Base-by-base conservation (phyloP, 169 alveolate species). In the Eimeria sp. region DNA sequence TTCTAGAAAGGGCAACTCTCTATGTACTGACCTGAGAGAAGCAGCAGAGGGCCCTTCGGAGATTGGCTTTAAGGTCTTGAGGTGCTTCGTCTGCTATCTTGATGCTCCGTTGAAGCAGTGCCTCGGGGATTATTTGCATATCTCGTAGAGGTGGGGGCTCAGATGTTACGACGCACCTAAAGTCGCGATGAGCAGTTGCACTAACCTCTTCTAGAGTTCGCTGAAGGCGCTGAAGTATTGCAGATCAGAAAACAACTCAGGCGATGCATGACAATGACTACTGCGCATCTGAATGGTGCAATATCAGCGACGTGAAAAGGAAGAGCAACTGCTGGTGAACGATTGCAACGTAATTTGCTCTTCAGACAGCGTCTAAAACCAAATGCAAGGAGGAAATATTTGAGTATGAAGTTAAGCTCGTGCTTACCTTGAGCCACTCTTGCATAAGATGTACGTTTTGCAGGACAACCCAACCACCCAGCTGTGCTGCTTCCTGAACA, bases 51-150 rank as follows among this genome's bases (percentile, higher is more conserved):
- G 99, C 99, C 95, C 99, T 97, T 82, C 99, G 98, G 96, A 99
- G 96, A 95, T 99, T 99, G 87, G 96, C 99, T 97, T 99, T 99
- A 76, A 99, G 97, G 95, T 98, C 99, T 85, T 97, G 97, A 2
- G 99, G 99, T 62, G 99, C 99, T 97, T 99, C 99, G 97, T 99
- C 99, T 23, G 99, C 99, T 30, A 98, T 98, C 97, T 99, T 98
- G 95, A 99, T 98, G 95, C 99, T 97, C 93, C 98, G 98, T 97
- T 99, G 99, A 68, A 99, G 97, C 56, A 98, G 98, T 40, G 99
- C 97, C 96, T 98, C 99, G 37, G 99, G 99, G 91, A 98, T 98
- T 77, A 98, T 97, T 95, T 98, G 98, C 98, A 97, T 97, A 40
- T 98, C 98, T 25, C 99, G 99, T 13, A 98, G 97, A 25, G 99